Evolutionary conservation across 1,284 basidiomycete genomes (phyloP).

Genomic region (Ceraceosorus guamensis): DNA sequence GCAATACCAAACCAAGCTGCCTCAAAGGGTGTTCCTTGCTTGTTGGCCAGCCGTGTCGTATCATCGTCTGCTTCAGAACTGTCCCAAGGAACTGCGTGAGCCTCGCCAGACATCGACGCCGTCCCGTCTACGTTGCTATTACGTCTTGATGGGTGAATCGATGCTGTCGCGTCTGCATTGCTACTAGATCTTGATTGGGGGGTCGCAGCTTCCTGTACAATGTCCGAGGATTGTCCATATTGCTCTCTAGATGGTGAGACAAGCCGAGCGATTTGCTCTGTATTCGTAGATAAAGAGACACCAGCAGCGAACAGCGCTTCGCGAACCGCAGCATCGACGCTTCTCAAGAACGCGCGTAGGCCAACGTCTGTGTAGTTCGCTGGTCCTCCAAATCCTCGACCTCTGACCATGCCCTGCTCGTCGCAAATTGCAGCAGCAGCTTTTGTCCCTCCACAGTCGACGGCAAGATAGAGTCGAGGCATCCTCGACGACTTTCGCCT

Average conservation of each 20-base stretch:
- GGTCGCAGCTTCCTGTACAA: no score
- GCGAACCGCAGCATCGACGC: slow-evolving; percentile 11
- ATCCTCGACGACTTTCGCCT: neutral
- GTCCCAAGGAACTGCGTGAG: neutral
- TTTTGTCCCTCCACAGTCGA: slow-evolving; percentile 32
- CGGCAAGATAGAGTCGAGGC: slow-evolving; percentile 18
- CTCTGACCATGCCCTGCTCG: slow-evolving; percentile 13
- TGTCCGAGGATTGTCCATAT: no score
- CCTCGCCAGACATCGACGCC: neutral
- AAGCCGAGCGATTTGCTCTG: no score
- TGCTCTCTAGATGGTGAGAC: no score
- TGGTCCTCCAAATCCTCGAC: slow-evolving; percentile 16
- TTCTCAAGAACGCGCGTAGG: slow-evolving; percentile 8
- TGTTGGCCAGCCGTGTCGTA: no score
- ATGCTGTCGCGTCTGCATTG: neutral
- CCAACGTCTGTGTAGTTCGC: slow-evolving; percentile 20
- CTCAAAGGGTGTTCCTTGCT: no score
- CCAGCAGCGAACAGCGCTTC: slow-evolving; percentile 11
- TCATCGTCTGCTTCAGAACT: no score
- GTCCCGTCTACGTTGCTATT: no score
- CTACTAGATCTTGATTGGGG: neutral
- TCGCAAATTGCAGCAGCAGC: slow-evolving; percentile 19
- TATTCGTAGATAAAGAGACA: no score
- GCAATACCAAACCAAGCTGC: slow-evolving; percentile 36
- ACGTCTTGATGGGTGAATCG: no score